A percentile compares a stretch with the other conserved stretches of the same genome.
Conservation (phyloP, 2,329 filamentous ascomycete genomes). For the Arthrobotrys entomopaga region DNA sequence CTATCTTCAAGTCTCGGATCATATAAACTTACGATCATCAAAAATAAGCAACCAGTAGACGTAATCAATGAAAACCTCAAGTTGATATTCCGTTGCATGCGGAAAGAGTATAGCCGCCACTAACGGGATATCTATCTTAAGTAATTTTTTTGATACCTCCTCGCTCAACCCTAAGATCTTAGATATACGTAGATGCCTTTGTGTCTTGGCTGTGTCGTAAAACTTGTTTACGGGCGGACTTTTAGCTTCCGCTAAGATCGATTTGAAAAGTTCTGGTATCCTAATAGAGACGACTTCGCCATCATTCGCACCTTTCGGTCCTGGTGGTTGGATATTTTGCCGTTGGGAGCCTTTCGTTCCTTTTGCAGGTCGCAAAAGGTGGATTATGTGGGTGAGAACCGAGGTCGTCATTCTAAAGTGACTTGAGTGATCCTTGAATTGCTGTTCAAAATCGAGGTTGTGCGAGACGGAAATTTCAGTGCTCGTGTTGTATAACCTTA, state of each 20-base stretch:
- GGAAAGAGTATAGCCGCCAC: constrained; percentile 14
- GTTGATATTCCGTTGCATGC: constrained; percentile 8
- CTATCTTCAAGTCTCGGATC: not conserved
- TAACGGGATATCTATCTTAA: constrained; percentile 18
- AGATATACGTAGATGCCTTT: not conserved
- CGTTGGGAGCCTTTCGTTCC: too few relatives aligned
- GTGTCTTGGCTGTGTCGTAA: not conserved
- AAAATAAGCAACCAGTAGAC: constrained; percentile 19
- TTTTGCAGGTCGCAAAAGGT: too few relatives aligned
- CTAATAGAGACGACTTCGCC: not conserved
- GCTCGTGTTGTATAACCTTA: too few relatives aligned
- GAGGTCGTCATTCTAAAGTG: too few relatives aligned
- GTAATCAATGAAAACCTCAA: constrained; percentile 15
- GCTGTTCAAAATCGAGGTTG: too few relatives aligned
- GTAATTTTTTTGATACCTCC: constrained; percentile 10
- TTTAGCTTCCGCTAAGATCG: constrained; percentile 12
- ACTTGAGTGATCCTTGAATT: too few relatives aligned
- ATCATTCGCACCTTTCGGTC: too few relatives aligned
- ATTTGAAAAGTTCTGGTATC: constrained; percentile 24
- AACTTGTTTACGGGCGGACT: constrained; percentile 8
- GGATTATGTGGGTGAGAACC: too few relatives aligned
- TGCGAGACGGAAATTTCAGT: too few relatives aligned
- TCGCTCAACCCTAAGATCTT: constrained; percentile 6
- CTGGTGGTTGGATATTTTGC: too few relatives aligned
- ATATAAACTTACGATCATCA: constrained; percentile 28